Evolutionary conservation across 1,284 basidiomycete genomes (phyloP).

Genomic region (Afroboletus lepidellus): DNA sequence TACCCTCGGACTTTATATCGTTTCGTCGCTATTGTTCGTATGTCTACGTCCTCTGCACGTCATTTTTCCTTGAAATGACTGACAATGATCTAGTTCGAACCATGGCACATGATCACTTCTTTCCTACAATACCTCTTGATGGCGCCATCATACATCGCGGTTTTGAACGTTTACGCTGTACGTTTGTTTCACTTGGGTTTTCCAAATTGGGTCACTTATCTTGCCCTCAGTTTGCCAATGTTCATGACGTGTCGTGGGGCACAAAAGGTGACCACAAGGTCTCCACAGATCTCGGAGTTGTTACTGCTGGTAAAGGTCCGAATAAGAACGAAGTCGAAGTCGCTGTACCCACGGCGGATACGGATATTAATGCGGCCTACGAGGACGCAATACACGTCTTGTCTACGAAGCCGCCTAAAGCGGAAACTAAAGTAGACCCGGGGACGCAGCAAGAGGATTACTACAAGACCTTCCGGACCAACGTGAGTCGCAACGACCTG

Average conservation of each 20-base stretch:
- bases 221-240: slow-evolving; percentile 70
- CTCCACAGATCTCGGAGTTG: slow-evolving; percentile 80
- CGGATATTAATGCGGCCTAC: slow-evolving; percentile 85
- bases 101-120: slow-evolving; percentile 93
- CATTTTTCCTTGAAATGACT: slow-evolving; percentile 2
- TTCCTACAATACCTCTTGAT: slow-evolving; percentile 91
- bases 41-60: slow-evolving; percentile 38
- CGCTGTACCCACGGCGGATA: slow-evolving; percentile 75
- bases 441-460: slow-evolving; percentile 84
- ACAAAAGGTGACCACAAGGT: slow-evolving; percentile 90
- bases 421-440: slow-evolving; percentile 59
- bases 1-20: slow-evolving; percentile 82
- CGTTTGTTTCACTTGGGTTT: slow-evolving; percentile 30
- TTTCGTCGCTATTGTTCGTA: slow-evolving; percentile 81
- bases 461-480: slow-evolving; percentile 85
- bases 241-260: slow-evolving; percentile 88
- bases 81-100: slow-evolving; percentile 62
- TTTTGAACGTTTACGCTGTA: slow-evolving; percentile 87
- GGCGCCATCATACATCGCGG: slow-evolving; percentile 90
- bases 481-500: slow-evolving; percentile 42
- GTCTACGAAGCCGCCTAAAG: slow-evolving; percentile 71
- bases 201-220: slow-evolving; percentile 4
- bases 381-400: slow-evolving; percentile 82
- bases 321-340: slow-evolving; percentile 79
- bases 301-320: slow-evolving; percentile 49